Conservation (phyloP, 2,329 filamentous ascomycete genomes). For the Cercospora nicotianae region DNA sequence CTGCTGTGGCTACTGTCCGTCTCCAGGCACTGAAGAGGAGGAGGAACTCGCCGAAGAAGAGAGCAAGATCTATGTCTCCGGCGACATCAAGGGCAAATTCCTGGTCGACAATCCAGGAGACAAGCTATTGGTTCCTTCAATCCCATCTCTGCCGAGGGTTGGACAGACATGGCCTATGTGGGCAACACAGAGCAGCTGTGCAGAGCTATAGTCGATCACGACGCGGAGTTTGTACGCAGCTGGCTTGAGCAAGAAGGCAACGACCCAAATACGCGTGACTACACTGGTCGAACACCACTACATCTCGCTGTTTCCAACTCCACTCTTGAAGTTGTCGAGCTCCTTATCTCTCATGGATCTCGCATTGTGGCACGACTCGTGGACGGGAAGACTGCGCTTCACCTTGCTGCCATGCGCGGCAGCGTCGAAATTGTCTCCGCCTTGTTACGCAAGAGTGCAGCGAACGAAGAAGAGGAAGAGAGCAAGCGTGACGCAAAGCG, state of each 20-base stretch:
- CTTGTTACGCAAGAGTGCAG: slow-evolving; percentile 70
- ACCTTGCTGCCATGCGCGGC: slow-evolving; percentile 73
- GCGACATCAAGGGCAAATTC: slow-evolving; percentile 62
- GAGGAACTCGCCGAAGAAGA: slow-evolving; percentile 70
- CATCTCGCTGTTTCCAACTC: slow-evolving; percentile 73
- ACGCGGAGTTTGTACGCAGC: slow-evolving; percentile 67
- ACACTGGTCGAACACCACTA: slow-evolving; percentile 75
- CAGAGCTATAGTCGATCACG: slow-evolving; percentile 74
- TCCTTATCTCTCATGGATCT: slow-evolving; percentile 69
- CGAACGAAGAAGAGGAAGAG: slow-evolving; percentile 68
- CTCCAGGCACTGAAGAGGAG: slow-evolving; percentile 68
- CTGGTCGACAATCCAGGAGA: slow-evolving; percentile 76
- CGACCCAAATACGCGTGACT: slow-evolving; percentile 72
- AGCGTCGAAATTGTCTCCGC: slow-evolving; percentile 67
- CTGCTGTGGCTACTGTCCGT: slow-evolving; percentile 78
- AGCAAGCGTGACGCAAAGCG: slow-evolving; percentile 43
- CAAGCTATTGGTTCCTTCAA: slow-evolving; percentile 74
- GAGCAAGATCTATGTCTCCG: slow-evolving; percentile 72
- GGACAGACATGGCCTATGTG: slow-evolving; percentile 89
- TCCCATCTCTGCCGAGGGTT: slow-evolving; percentile 76
- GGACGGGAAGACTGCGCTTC: slow-evolving; percentile 79
- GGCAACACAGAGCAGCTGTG: slow-evolving; percentile 75
- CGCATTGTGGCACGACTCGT: slow-evolving; percentile 72
- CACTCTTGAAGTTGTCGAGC: slow-evolving; percentile 67
- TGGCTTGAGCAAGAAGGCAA: slow-evolving; percentile 68